These are phyloP conservation scores for Sophora flavescens DNA, from an alignment of 306 rosid genomes.

Conservation along the genomic window DNA sequence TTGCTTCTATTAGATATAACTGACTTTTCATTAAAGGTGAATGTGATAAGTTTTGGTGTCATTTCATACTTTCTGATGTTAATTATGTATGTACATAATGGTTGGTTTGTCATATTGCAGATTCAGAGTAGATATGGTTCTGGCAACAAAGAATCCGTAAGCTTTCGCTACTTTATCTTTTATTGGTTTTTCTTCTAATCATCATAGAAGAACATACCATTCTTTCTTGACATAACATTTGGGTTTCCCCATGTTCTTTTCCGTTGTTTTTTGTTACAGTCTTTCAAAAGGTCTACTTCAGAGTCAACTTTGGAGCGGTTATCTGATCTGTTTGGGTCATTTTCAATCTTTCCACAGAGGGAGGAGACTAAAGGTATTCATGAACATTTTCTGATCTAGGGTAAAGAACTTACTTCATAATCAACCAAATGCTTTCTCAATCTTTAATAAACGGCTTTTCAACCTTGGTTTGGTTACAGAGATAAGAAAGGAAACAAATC, in stretches of 20 bases:
- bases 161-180: conserved; percentile 36
- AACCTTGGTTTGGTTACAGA: conserved; percentile 20
- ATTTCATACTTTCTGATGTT: background rate
- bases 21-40: conserved; percentile 82
- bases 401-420: conserved; percentile 30
- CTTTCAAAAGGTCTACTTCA: conserved; percentile 80
- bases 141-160: conserved; percentile 66
- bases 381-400: conserved; percentile 1
- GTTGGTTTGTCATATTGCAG: conserved; percentile 55
- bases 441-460: conserved; percentile 11
- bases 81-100: conserved; percentile 15
- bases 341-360: conserved; percentile 67
- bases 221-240: conserved; percentile 10
- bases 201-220: conserved; percentile 1
- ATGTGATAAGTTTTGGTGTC: conserved; percentile 1
- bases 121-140: conserved; percentile 78
- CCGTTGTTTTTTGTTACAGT: conserved; percentile 51
- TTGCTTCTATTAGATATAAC: conserved; percentile 83
- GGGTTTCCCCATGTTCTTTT: conserved; percentile 21
- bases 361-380: conserved; percentile 69
- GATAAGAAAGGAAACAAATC: too few species aligned
- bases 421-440: conserved; percentile 21
- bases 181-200: conserved; percentile 4
- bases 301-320: conserved; percentile 74
- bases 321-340: conserved; percentile 79